Percentiles rank a stretch among this genome's conserved stretches.
phyloP scores from a whole-genome alignment of 139 green algal species.

The Coelastrella sp. region DNA sequence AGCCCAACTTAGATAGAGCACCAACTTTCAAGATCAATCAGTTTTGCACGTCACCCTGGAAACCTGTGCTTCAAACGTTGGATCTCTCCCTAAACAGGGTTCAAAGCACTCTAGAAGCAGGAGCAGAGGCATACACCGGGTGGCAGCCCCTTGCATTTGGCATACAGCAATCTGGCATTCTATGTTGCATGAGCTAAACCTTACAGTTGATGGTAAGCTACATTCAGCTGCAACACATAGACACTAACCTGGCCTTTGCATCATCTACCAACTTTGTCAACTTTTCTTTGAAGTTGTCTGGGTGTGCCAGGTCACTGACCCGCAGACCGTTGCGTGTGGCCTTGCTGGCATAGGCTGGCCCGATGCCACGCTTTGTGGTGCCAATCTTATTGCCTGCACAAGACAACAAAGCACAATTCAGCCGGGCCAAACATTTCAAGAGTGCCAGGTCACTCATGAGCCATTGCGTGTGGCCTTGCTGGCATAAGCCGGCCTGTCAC shows the following conservation, averaged over 20 bases:
- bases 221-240: background rate
- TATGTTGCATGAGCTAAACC: too few species aligned
- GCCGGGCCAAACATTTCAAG: background rate
- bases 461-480: slow-evolving; percentile 96
- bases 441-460: slow-evolving; percentile 91
- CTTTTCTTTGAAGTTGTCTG: slow-evolving; percentile 79
- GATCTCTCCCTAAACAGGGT: too few species aligned
- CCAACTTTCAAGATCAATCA: too few species aligned
- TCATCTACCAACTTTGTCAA: slow-evolving; percentile 74
- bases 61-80: too few species aligned
- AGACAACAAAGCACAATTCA: too few species aligned
- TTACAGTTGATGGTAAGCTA: too few species aligned
- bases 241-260: slow-evolving; percentile 21
- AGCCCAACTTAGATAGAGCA: too few species aligned
- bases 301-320: slow-evolving; percentile 89
- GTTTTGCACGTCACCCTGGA: too few species aligned
- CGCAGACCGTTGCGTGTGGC: slow-evolving; percentile 95
- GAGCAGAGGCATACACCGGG: too few species aligned
- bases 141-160: too few species aligned
- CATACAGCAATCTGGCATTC: too few species aligned
- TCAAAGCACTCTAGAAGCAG: too few species aligned
- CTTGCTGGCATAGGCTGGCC: slow-evolving; percentile 97
- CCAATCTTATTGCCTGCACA: slow-evolving; percentile 90
- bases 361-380: slow-evolving; percentile 99
- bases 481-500: slow-evolving; percentile 97